phyloP scores from a whole-genome alignment of 345 rosid species.

The Gossypium bickii region DNA sequence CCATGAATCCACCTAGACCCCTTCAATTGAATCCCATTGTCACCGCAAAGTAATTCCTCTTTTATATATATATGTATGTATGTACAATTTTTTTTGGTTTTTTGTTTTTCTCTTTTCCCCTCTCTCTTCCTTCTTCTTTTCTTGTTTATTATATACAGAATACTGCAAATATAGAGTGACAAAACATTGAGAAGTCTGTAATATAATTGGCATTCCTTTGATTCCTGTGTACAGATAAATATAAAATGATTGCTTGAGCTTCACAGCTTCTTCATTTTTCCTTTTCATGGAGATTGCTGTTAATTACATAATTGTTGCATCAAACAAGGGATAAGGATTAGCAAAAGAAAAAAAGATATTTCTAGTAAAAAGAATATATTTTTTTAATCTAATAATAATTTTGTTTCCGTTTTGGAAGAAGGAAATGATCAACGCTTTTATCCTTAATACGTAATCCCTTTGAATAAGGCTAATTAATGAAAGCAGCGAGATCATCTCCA shows the following conservation, averaged over 20 bases:
- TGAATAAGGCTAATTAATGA: background rate
- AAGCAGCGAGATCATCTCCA: background rate
- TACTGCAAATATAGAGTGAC: background rate
- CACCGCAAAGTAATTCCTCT: slow-evolving; percentile 3
- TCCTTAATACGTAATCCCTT: slow-evolving; percentile 3
- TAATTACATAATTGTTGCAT: background rate
- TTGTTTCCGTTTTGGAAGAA: background rate
- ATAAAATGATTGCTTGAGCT: background rate
- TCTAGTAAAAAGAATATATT: background rate
- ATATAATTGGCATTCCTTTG: background rate
- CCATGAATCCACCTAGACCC: slow-evolving; percentile 66
- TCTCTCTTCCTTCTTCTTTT: background rate
- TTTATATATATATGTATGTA: too few species aligned
- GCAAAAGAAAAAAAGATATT: background rate
- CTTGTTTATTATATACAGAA: background rate
- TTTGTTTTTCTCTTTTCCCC: background rate
- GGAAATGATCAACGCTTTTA: background rate
- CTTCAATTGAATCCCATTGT: slow-evolving; percentile 42
- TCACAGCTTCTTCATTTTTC: background rate
- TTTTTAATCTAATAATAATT: background rate
- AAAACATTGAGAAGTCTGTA: background rate
- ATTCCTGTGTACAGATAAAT: slow-evolving; percentile 8
- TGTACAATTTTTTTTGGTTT: background rate
- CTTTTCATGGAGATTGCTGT: background rate
- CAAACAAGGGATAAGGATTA: slow-evolving; percentile 1